Conservation (phyloP, 1,284 basidiomycete species). For the Microbotryum scabiosae region DNA sequence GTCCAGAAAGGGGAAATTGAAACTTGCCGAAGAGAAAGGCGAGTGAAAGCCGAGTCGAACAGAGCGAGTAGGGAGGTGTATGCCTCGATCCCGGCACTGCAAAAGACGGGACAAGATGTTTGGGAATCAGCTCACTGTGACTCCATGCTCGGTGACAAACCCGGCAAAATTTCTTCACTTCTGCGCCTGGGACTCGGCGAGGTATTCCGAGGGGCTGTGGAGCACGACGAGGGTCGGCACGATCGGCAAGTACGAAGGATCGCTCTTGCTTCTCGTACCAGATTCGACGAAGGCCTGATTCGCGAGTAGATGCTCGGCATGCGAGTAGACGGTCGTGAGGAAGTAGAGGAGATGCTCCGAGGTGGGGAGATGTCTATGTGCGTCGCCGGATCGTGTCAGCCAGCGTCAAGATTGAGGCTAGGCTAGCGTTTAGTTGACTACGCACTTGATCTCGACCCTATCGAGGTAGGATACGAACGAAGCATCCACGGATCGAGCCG, state of each 20-base stretch:
- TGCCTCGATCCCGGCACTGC: slow-evolving; percentile 13
- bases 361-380: slow-evolving; percentile 15
- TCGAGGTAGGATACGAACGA: slow-evolving; percentile 2
- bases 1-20: background rate
- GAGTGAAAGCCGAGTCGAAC: slow-evolving; percentile 13
- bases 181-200: slow-evolving; percentile 3
- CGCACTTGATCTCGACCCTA: slow-evolving; percentile 17
- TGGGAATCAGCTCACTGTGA: background rate
- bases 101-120: background rate
- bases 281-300: background rate
- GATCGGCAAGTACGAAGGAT: slow-evolving; percentile 17
- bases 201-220: slow-evolving; percentile 14
- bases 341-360: slow-evolving; percentile 24
- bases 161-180: background rate
- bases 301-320: background rate
- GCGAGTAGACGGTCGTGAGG: slow-evolving; percentile 14
- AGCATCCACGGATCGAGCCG: background rate
- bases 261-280: background rate
- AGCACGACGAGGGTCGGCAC: slow-evolving; percentile 22
- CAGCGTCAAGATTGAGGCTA: background rate
- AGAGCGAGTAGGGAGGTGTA: slow-evolving; percentile 19
- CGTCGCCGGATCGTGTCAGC: background rate
- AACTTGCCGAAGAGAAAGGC: background rate
- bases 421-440: background rate
- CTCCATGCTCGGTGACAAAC: background rate